These are phyloP conservation scores for Coemansia sp. DNA, from an alignment of 192 early-diverging fungal species.

Conservation along the genomic window DNA sequence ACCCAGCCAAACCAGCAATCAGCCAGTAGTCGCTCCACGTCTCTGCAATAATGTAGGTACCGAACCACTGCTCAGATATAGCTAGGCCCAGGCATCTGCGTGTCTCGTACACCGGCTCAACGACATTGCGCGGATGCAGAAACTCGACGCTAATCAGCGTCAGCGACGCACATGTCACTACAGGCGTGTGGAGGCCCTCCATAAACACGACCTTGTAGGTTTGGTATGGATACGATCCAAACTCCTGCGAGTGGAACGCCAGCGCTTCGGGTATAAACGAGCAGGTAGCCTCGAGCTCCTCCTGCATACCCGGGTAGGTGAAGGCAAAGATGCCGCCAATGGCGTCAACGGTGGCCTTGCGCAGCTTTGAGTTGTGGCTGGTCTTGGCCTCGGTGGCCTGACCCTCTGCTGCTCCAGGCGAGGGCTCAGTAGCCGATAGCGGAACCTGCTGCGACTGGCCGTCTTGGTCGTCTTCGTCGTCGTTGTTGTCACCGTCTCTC, in stretches of 20 bases:
- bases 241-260: slow-evolving; percentile 83
- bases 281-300: slow-evolving; percentile 62
- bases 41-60: slow-evolving; percentile 71
- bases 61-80: slow-evolving; percentile 93
- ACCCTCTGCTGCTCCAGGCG: not conserved
- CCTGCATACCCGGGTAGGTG: slow-evolving; percentile 56
- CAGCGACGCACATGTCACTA: slow-evolving; percentile 74
- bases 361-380: slow-evolving; percentile 16
- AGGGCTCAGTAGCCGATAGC: not conserved
- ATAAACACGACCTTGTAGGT: slow-evolving; percentile 88
- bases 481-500: not conserved
- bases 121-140: slow-evolving; percentile 66
- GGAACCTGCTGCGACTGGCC: not conserved
- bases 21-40: slow-evolving; percentile 88
- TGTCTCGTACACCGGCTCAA: slow-evolving; percentile 88
- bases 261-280: slow-evolving; percentile 59
- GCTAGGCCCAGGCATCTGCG: slow-evolving; percentile 64
- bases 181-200: slow-evolving; percentile 65
- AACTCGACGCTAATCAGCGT: slow-evolving; percentile 66
- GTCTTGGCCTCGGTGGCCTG: slow-evolving; percentile 7
- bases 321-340: slow-evolving; percentile 70
- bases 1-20: slow-evolving; percentile 74
- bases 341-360: slow-evolving; percentile 33
- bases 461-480: not conserved
- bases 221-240: slow-evolving; percentile 82